Evolutionary conservation across 441 rosid species (phyloP), one percentile per base, ranked within the genome.

Genomic region (Euphorbia schlechtendalii): DNA sequence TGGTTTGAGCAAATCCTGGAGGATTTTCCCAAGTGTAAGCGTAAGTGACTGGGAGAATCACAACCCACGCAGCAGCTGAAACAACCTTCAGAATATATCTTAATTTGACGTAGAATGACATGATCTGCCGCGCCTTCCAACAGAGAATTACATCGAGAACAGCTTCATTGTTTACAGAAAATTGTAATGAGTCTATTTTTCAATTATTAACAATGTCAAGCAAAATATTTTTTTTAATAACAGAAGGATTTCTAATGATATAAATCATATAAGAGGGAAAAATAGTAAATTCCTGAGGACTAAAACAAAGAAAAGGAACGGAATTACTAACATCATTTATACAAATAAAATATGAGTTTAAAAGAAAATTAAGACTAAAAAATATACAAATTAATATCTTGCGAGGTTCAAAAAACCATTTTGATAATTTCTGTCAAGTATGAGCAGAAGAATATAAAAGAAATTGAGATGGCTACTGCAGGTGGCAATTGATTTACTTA

Each of bases 21-120:
- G 97, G 95, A 73, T 88, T 83, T 72, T 84, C 81, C 94, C 91
- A 88, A 45, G 88, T 81, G 62, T 87, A 89, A 45, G 98, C 98
- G 70, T 95, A 95, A 46, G 99, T 86, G 62, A 95, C 93, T 2
- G 99, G 96, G 46, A 95, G 82, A 74, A 92, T 66, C 62, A 95
- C 82, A 60, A 88, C 98, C 99, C 99, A 95, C 14, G 90, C 89
- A 63, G 98, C 97, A 65, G 99, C 96, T 40, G 98, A 88, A 70
- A 92, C 59, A 57, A 86, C 95, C 79, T 95, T 95, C 79, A 95
- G 83, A 79, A 95, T 85, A 82, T 86, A 95, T 85, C 99, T 86
- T 76, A 95, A 84, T 81, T 92, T 89, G 70, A 95, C 99, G 78
- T 86, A 86, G 63, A 86, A 77, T 61, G 99, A 84, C 99, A 95